Conservation (phyloP, 148 eudicot genomes). For the Drosera capensis region DNA sequence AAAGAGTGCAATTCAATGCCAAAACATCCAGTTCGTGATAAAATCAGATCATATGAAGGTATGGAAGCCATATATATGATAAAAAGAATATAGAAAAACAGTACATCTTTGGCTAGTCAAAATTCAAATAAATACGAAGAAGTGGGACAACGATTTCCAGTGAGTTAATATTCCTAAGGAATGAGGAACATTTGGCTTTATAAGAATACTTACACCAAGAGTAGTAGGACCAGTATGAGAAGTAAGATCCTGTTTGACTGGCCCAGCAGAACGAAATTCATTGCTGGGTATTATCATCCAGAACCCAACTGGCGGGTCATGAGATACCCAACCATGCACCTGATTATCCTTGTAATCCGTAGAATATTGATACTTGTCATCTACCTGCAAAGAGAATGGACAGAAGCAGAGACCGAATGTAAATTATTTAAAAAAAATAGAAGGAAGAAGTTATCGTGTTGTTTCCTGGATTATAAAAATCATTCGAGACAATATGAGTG, state of each 20-base stretch:
- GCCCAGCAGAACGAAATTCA: conserved; percentile 44
- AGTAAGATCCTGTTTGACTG: conserved; percentile 49
- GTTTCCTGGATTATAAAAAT: no score
- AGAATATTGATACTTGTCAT: conserved; percentile 67
- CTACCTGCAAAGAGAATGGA: conserved; percentile 29
- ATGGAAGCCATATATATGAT: no score
- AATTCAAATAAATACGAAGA: no score
- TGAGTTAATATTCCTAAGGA: background rate
- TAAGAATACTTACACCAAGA: conserved; percentile 23
- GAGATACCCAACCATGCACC: conserved; percentile 61
- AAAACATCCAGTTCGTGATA: no score
- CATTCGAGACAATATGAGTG: no score
- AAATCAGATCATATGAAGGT: no score
- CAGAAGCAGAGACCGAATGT: background rate
- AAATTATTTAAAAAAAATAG: no score
- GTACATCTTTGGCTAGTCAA: no score
- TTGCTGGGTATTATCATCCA: conserved; percentile 46
- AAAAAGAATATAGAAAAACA: no score
- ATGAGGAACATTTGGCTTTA: background rate
- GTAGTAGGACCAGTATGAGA: conserved; percentile 33
- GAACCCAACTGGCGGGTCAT: conserved; percentile 29
- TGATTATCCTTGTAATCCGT: conserved; percentile 40
- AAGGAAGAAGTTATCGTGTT: background rate
- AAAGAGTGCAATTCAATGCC: no score
- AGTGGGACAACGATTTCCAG: no score